A percentile compares a stretch with the other conserved stretches of the same genome.
Evolutionary conservation across 208 protist genomes (phyloP).

Genomic region (Endotrypanum monterogeii): DNA sequence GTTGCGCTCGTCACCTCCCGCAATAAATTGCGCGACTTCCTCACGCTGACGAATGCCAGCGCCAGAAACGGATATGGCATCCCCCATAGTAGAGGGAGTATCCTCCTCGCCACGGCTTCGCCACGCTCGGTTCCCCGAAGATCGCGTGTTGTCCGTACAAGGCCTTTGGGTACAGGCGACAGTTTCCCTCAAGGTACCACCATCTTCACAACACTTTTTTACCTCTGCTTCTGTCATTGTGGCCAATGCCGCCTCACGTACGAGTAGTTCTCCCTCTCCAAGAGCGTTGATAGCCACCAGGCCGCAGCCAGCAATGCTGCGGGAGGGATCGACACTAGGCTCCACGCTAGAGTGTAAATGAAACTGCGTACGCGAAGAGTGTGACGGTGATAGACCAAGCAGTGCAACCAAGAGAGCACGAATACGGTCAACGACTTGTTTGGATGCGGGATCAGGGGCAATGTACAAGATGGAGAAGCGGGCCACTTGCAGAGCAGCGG

Average conservation of each 20-base stretch:
- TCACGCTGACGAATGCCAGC: background rate
- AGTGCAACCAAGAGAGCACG: conserved; percentile 7
- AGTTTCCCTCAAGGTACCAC: too few species aligned
- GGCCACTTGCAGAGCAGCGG: conserved; percentile 8
- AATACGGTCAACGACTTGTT: background rate
- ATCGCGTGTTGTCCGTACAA: background rate
- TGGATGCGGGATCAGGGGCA: background rate
- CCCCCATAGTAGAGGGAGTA: too few species aligned
- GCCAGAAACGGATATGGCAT: background rate
- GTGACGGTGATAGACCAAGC: background rate
- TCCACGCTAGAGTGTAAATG: conserved; percentile 37
- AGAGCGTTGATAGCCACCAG: conserved; percentile 38
- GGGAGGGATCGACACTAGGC: conserved; percentile 29
- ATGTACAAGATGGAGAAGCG: background rate
- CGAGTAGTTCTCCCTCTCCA: conserved; percentile 41
- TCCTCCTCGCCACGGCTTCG: background rate
- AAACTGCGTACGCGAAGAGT: background rate
- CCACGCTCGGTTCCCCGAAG: background rate
- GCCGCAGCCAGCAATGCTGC: conserved; percentile 39
- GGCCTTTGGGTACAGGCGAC: background rate
- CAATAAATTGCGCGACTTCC: background rate
- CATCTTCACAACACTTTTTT: background rate
- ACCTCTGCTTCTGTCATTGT: background rate
- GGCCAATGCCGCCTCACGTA: conserved; percentile 26
- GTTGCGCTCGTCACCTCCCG: background rate